These are phyloP conservation scores for Backusella parvicylindrica DNA, from an alignment of 192 early-diverging fungal species.

Conservation along the genomic window DNA sequence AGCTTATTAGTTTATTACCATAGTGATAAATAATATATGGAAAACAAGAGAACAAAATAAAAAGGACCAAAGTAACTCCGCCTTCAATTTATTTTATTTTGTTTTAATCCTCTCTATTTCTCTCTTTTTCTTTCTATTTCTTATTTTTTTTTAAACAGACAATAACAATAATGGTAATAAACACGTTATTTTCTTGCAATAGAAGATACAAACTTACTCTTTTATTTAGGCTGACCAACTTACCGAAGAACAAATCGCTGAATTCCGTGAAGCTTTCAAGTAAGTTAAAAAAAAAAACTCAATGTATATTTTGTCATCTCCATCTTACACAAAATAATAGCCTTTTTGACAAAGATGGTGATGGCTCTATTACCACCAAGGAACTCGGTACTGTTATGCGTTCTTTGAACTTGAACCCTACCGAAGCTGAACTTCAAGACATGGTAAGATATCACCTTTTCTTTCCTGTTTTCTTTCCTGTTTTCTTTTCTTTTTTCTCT, in stretches of 20 bases:
- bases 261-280: slow-evolving; percentile 76
- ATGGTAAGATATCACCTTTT: too few species aligned
- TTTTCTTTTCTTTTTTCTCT: slow-evolving; percentile 23
- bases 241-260: slow-evolving; percentile 84
- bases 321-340: slow-evolving; percentile 26
- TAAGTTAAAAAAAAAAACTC: slow-evolving; percentile 33
- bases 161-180: slow-evolving; percentile 10
- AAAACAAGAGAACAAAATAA: not conserved
- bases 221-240: slow-evolving; percentile 73
- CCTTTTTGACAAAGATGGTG: slow-evolving; percentile 92
- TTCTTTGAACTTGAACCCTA: slow-evolving; percentile 88
- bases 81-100: not conserved
- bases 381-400: slow-evolving; percentile 94
- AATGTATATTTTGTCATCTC: not conserved
- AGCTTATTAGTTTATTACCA: not conserved
- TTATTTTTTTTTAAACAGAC: not conserved
- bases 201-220: not conserved
- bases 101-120: not conserved
- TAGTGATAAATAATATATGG: too few species aligned
- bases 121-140: not conserved
- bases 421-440: slow-evolving; percentile 89
- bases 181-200: not conserved
- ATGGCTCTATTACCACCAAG: slow-evolving; percentile 86
- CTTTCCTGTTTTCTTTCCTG: too few species aligned
- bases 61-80: not conserved